Conservation (phyloP, 345 rosid genomes). For the Eucalyptus camaldulensis region DNA sequence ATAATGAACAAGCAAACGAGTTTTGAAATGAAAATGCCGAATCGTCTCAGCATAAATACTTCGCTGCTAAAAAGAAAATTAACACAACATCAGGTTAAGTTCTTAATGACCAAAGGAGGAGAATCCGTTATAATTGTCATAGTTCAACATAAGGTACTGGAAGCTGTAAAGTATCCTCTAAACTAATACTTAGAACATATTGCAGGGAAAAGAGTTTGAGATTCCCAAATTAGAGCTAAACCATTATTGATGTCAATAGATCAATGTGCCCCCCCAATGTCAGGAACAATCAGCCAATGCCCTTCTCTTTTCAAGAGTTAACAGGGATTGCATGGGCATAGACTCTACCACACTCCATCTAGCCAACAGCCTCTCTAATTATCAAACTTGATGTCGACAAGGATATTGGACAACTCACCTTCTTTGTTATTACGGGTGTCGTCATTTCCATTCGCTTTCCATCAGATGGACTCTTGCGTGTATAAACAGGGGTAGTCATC, state of each 20-base stretch:
- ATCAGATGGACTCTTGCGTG: conserved; percentile 40
- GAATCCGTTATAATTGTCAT: not conserved
- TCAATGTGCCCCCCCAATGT: not conserved
- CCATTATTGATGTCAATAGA: not conserved
- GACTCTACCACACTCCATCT: not conserved
- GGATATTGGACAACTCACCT: conserved; percentile 17
- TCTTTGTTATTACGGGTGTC: conserved; percentile 72
- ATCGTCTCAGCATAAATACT: not conserved
- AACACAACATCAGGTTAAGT: not conserved
- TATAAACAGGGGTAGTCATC: conserved; percentile 89
- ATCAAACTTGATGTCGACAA: not conserved
- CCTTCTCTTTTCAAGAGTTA: not conserved
- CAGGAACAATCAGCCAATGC: not conserved
- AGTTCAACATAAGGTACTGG: not conserved
- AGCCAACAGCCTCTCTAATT: not conserved
- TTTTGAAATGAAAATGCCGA: not conserved
- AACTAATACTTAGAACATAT: not conserved
- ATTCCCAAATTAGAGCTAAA: not conserved
- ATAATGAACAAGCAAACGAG: not conserved
- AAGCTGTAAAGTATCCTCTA: not conserved
- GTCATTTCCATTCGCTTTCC: conserved; percentile 94
- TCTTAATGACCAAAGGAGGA: not conserved
- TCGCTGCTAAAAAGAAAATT: not conserved
- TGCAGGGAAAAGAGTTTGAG: not conserved
- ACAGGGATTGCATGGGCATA: not conserved